Base-by-base conservation (phyloP, 192 early-diverging fungal genomes). In the Endogone sp. region DNA sequence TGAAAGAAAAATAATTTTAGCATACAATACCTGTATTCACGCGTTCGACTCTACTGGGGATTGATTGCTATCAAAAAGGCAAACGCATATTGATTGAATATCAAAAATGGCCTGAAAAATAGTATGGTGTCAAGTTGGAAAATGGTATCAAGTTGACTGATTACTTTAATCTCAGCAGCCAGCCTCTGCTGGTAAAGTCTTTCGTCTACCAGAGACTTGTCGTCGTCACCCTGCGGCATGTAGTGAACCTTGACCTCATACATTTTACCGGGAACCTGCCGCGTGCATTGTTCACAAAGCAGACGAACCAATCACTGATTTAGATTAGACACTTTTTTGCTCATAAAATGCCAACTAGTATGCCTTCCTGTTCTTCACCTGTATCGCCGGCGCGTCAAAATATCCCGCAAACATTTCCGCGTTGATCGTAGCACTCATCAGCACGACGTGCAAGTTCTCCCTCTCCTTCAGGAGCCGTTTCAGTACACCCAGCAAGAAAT, bases 351-450 rank as follows among this genome's bases (percentile, higher is more conserved):
- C n/a, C n/a, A n/a, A n/a, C n/a, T n/a, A n/a, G n/a, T n/a, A n/a
- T n/a, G n/a, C n/a, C n/a, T n/a, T n/a, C n/a, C n/a, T n/a, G n/a
- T 23, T 56, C n/a, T 44, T 63, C 73, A 77, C 76, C 37, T 71
- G 63, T 21, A 78, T 65, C 27, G 76, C 58, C 23, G 76, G 76
- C 4, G 88, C 66, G 25, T 86, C 88, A 75, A 97, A 97, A 70
- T 96, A 97, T 3, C 71, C 66, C 0, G 88, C 83, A 74, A 96
- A 96, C 29, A 88, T 74, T 21, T 88, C 81, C 64, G 90, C 88
- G 73, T 96, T 92, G 66, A 92, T 87, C 0, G 93, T 95, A 54
- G 95, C 95, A 60, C 92, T 94, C 95, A 97, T 97, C 67, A 97
- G 82, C 28, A 97, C 88, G 10, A 97, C 77, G 30, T 84, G 81